Evolutionary conservation across 495 filamentous ascomycete genomes (phyloP), one percentile per base, ranked within the genome.

Genomic region (Hapsidospora chrysogenum): DNA sequence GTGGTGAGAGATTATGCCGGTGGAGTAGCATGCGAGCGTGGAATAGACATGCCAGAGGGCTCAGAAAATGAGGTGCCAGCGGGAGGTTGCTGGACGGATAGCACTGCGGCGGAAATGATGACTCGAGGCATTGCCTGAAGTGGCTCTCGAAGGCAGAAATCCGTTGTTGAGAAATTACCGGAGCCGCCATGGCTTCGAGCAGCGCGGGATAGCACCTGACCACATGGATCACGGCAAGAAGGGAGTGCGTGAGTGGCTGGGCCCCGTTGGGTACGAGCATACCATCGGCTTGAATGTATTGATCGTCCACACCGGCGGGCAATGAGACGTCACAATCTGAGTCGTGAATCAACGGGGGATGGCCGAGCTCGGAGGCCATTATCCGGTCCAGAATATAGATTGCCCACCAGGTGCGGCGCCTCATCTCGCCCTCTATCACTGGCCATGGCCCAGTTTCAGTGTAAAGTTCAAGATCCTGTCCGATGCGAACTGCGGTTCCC

Each of bases 401-500:
- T 21, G 80, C 72, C 89, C 89, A 97, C 89, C 89, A 97, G 9
- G 92, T 72, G 32, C 89, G 69, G 37, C 80, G 68, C 34, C 86
- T 67, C 75, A 84, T 86, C 47, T 95, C 92, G n/a, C 66, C 72
- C 51, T 96, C 89, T 11, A 92, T 57, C 9, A 76, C 58, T 9
- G 75, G 62, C 74, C 76, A 79, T 6, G 77, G 68, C 1, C 73
- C 79, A 11, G 67, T 70, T 41, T 95, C 85, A 17, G 70, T 63
- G 44, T 96, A 76, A 17, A 97, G 59, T 3, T 85, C 87, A 39
- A 94, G 71, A 49, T 92, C 84, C 56, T 94, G 89, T 0, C 82
- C 78, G 28, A 85, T 79, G 37, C 80, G 62, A 18, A 93, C 74
- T 0, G 85, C 79, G n/a, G 70, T 73, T 3, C 85, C 89, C 20